These are phyloP conservation scores for Linderina pennispora DNA, from an alignment of 192 early-diverging fungal species.

Conservation along the genomic window DNA sequence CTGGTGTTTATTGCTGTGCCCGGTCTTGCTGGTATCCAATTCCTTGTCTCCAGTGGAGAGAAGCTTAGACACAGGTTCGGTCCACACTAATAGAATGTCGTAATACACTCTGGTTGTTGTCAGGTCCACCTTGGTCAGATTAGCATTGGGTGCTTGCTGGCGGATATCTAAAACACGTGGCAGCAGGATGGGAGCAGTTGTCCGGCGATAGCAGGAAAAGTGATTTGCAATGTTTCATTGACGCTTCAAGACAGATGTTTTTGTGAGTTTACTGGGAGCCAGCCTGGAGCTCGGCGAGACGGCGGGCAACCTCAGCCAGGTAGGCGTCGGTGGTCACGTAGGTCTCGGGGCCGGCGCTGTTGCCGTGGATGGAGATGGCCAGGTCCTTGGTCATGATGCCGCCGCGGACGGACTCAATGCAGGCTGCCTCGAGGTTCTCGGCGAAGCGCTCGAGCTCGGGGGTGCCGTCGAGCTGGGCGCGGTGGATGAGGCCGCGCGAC, in stretches of 20 bases:
- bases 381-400: slow-evolving; percentile 98
- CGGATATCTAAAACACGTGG: too few relatives aligned
- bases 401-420: slow-evolving; percentile 78
- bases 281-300: slow-evolving; percentile 38
- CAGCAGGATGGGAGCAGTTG: too few relatives aligned
- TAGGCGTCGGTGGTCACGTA: slow-evolving; percentile 87
- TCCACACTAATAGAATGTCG: not conserved
- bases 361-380: slow-evolving; percentile 89
- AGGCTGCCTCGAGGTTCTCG: slow-evolving; percentile 76
- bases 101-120: not conserved
- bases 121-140: not conserved
- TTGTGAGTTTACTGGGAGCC: not conserved
- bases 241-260: not conserved
- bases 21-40: slow-evolving; percentile 17
- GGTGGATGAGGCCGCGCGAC: slow-evolving; percentile 90
- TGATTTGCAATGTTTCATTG: not conserved
- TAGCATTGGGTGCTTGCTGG: too few relatives aligned
- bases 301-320: slow-evolving; percentile 75
- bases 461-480: slow-evolving; percentile 89
- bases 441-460: slow-evolving; percentile 67
- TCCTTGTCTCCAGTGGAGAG: slow-evolving; percentile 24
- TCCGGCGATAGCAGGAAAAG: too few relatives aligned
- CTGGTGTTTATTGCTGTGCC: slow-evolving; percentile 27
- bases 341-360: slow-evolving; percentile 62
- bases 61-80: slow-evolving; percentile 22